Conservation (phyloP, 169 alveolate species). For the Cryptosporidium parvum region DNA sequence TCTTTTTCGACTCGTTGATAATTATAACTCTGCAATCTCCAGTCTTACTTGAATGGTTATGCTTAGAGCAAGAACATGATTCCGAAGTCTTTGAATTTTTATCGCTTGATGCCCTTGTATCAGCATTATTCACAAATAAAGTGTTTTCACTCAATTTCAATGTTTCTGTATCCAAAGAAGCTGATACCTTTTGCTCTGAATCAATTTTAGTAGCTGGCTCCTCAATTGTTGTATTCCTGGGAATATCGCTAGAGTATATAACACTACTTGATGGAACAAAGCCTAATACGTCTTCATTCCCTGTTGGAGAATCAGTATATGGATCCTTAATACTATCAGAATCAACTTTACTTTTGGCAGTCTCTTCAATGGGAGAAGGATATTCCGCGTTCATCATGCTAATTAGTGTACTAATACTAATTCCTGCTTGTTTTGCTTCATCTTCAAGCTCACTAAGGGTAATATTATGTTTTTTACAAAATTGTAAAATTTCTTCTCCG, state of each 20-base stretch:
- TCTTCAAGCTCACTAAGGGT: conserved; percentile 26
- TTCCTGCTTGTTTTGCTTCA: conserved; percentile 45
- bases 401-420: background rate
- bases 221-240: conserved; percentile 1
- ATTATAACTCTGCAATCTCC: background rate
- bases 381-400: conserved; percentile 26
- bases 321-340: background rate
- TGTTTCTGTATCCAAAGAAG: background rate
- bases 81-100: background rate
- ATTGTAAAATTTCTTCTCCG: background rate
- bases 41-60: background rate
- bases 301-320: background rate
- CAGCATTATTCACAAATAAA: background rate
- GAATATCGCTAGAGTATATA: background rate
- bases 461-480: conserved; percentile 21
- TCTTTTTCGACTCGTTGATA: background rate
- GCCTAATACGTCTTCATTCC: conserved; percentile 41
- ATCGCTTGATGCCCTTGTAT: background rate
- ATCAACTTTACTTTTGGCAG: background rate
- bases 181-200: background rate
- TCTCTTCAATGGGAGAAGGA: background rate
- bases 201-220: background rate
- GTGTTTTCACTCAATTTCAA: conserved; percentile 7
- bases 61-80: background rate
- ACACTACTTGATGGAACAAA: conserved; percentile 31